Evolutionary conservation across 768 basidiomycete species (phyloP), one percentile per base, ranked within the genome.

Genomic region (Lyophyllum shimeji): DNA sequence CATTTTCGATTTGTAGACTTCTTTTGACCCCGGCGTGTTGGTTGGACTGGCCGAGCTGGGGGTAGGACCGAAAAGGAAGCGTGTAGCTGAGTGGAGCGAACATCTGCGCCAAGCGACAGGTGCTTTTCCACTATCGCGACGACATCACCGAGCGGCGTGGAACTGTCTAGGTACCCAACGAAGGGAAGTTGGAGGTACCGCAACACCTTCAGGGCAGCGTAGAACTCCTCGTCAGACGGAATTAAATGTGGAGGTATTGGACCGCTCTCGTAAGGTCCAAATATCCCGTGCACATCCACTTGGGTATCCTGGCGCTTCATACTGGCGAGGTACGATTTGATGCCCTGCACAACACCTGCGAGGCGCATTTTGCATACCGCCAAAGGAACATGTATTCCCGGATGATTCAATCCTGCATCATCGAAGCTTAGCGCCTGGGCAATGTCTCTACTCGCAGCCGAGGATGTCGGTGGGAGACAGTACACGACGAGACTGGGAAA

Each of bases 181-280:
- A 63, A 62, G 1, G 65, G 64, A 5, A 67, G 60, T 50, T 65
- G 68, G 13, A 69, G 54, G 50, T 70, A 69, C 24, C 53, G 58
- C 12, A 67, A 56, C 9, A 69, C 67, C 53, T 66, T 69, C 9
- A 71, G 52, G 6, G 66, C 54, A 21, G 67, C 59, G n/a, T 55
- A 57, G n/a, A 59, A 63, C 18, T 71, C 68, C n/a, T 55, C 53
- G 25, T 68, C 61, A n/a, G 60, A 60, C 2, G 67, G 67, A 15
- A 68, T 46, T 52, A 67, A 54, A 23, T 67, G 64, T 12, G 48
- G 37, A n/a, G 65, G 66, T 31, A 68, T 21, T 34, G 40, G 49
- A n/a, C 23, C 33, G 23, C 8, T 25, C 25, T 18, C 17, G 44
- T 58, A 0, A 17, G 27, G 34, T 17, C 27, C n/a, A 37, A 37